These are phyloP conservation scores for Metrosideros polymorpha DNA, from an alignment of 441 rosid genomes.

Conservation along the genomic window DNA sequence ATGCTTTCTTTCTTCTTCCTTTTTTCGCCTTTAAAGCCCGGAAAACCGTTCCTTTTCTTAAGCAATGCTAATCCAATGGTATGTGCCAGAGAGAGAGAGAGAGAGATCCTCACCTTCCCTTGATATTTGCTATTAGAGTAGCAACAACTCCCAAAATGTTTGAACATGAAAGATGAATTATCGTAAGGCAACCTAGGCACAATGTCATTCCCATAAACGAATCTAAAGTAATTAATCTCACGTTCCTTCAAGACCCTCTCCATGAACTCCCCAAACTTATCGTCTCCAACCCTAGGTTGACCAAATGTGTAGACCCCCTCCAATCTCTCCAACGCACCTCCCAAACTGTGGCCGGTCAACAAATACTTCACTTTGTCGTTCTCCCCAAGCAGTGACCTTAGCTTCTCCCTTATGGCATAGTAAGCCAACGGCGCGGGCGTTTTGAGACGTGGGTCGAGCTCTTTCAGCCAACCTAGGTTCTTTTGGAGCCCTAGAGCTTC, in stretches of 20 bases:
- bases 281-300: constrained; percentile 71
- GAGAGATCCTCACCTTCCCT: constrained; percentile 30
- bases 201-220: constrained; percentile 52
- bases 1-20: not conserved
- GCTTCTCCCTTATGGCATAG: constrained; percentile 33
- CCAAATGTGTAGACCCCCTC: constrained; percentile 57
- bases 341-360: constrained; percentile 63
- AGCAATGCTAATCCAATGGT: not conserved
- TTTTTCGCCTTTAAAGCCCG: not conserved
- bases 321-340: constrained; percentile 56
- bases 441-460: constrained; percentile 3
- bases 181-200: constrained; percentile 72
- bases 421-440: constrained; percentile 32
- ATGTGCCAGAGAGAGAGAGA: not conserved
- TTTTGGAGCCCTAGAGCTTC: constrained; percentile 67
- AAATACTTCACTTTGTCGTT: constrained; percentile 25
- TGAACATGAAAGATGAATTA: constrained; percentile 44
- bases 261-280: constrained; percentile 36
- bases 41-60: too few species aligned
- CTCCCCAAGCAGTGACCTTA: constrained; percentile 19
- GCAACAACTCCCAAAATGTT: constrained; percentile 59
- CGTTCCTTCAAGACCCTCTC: constrained; percentile 20
- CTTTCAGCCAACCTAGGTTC: constrained; percentile 34
- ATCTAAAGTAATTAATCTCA: constrained; percentile 26
- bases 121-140: constrained; percentile 36